Evolutionary conservation across 305 asterid genomes (phyloP).

Genomic region (Fraxinus platypoda): DNA sequence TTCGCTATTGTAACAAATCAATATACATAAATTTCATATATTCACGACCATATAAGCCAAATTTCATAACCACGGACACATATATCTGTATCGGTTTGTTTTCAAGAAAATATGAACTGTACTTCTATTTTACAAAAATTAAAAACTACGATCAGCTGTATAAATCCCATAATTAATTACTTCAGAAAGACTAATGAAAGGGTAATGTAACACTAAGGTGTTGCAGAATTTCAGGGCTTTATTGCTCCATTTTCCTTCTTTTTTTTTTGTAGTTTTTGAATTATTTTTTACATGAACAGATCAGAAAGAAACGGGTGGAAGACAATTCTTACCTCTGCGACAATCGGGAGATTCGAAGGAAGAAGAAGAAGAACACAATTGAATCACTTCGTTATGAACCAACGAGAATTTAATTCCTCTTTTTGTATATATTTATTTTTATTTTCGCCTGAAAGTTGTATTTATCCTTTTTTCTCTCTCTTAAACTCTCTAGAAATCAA

Average conservation of each 20-base stretch:
- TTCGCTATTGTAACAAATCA: not conserved
- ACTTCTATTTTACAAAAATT: conserved; percentile 5
- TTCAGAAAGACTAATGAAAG: not conserved
- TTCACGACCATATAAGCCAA: not conserved
- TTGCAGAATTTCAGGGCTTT: not conserved
- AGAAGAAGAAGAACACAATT: not conserved
- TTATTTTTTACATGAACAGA: not conserved
- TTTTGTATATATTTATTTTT: not conserved
- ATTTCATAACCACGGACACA: conserved; percentile 4
- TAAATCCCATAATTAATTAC: not conserved
- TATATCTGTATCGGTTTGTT: not conserved
- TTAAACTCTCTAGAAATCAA: not conserved
- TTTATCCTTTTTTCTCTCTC: not conserved
- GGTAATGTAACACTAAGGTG: not conserved
- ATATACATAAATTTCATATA: not conserved
- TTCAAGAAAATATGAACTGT: conserved; percentile 13
- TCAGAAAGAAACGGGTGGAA: not conserved
- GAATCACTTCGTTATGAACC: not conserved
- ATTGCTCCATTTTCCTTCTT: not conserved
- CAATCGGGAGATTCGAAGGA: conserved; percentile 20
- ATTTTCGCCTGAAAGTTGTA: not conserved
- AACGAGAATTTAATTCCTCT: not conserved
- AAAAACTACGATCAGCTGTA: not conserved
- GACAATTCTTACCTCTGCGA: conserved; percentile 23
- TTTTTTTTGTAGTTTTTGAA: not conserved